Base-by-base conservation (phyloP, 2,329 filamentous ascomycete species). In the Monilinia vaccinii-corymbosi region DNA sequence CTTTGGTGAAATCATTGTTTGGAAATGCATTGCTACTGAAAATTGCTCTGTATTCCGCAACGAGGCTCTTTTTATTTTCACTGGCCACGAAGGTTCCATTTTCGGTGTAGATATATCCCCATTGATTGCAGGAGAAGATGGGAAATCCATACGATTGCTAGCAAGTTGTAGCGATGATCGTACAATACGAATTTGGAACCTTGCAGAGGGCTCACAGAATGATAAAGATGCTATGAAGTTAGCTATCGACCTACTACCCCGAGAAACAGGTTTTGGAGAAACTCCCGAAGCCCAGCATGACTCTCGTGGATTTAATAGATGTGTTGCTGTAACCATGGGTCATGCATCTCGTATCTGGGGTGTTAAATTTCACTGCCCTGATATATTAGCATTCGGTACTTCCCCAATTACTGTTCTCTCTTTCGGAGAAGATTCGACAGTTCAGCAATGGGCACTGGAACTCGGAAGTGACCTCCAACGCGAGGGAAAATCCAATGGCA, bases 161-260 rank as follows among this genome's bases (percentile, higher is more conserved):
- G 89, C 87, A 16, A 97, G 89, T 68, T 99, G 94, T 71, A 97
- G 93, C 69, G 94, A 99, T 70, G 94, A 99, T 73, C 82, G 94
- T 55, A 96, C 91, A 0, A 84, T 99, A 25, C 81, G 89, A 16
- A 75, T 97, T 1, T 97, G 94, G 93, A 84, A 96, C 69, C 83
- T 97, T 9, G 59, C 61, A 6, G 61, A 57, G 8, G 52, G 16
- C 13, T 34, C 21, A 36, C 56, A 53, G 28, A 59, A 42, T 38
- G 56, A 59, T 38, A 28, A 3, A 34, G 42, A 36, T n/a, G 34
- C 34, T 21, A 45, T 44, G 31, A 40, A 31, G n/a, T 28, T 58
- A 23, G 44, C 51, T 49, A 48, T 34, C 11, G 18, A 45, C n/a
- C 21, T 47, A 11, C 13, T 61, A 14, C 44, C 62, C 18, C 75